Base-by-base conservation (phyloP, 2,329 filamentous ascomycete genomes). In the Cryphonectria carpinicola region DNA sequence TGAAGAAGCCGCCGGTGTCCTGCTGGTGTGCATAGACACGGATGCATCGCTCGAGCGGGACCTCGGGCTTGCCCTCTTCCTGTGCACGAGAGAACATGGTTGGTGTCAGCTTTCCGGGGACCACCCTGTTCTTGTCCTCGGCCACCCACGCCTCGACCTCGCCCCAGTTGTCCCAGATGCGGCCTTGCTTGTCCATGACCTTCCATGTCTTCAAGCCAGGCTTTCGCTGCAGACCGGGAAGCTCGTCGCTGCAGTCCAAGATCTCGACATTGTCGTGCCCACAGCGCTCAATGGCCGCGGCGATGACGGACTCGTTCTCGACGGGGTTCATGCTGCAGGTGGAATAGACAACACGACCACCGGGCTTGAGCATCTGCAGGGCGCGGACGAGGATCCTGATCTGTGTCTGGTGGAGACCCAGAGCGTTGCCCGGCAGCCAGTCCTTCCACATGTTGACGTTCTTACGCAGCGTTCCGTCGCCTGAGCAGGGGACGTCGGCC, bases 241-340 rank as follows among this genome's bases (percentile, higher is more conserved):
- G 86, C 78, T 92, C 86, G 74, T 93, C 87, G 78, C 90, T 92
- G 82, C 92, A 96, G 80, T 98, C 94, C 69, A 98, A 81, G 61
- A 99, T 90, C 74, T 92, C 88, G 65, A 99, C 92, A 78, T 95
- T 96, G 19, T 87, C 86, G 4, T 89, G 82, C 73, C 96, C 96
- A 77, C 95, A 98, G 70, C 95, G 89, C 76, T 94, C 92, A 76
- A 99, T 95, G 14, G 96, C 96, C 37, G 92, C 91, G 0, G 93
- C 90, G 72, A 99, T 85, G 22, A 98, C 94, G 8, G 96, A 92
- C 82, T 99, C 96, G 78, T 99, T 97, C 84, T 99, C 96, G 39
- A 98, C 90, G 0, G 96, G 96, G 82, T 99, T 99, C 93, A 99
- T 94, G 81, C 94, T 98, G 86, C 96, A 99, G 28, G 96, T 99